Conservation (phyloP, 805 yeast species). For the Yamadazyma ubonensis region DNA sequence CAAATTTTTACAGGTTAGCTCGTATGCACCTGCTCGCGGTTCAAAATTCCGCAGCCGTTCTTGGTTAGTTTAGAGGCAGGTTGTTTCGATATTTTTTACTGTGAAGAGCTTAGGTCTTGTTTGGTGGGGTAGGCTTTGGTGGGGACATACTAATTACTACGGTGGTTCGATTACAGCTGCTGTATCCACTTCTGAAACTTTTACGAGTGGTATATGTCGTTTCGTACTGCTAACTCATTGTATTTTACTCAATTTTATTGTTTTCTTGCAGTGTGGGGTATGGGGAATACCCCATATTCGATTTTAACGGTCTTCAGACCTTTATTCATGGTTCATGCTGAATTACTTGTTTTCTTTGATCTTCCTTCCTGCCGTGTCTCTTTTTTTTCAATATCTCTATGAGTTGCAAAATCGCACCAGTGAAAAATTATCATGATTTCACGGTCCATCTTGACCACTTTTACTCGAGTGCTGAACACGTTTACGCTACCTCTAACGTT, state of each 20-base stretch:
- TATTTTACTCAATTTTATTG: background rate
- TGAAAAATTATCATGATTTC: slow-evolving; percentile 2
- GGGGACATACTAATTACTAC: too few species aligned
- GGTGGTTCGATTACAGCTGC: slow-evolving; percentile 1
- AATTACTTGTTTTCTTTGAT: too few species aligned
- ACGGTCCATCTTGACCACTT: too few species aligned
- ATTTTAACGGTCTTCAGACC: too few species aligned
- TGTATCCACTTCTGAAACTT: background rate
- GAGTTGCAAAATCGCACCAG: background rate
- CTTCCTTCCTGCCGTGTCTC: too few species aligned
- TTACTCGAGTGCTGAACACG: too few species aligned
- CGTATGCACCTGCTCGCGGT: slow-evolving; percentile 4
- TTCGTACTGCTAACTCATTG: background rate
- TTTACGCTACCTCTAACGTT: too few species aligned
- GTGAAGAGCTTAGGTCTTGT: too few species aligned
- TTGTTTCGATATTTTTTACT: background rate
- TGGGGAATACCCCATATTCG: too few species aligned
- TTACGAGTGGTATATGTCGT: background rate
- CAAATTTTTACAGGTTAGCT: slow-evolving; percentile 8
- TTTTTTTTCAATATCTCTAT: too few species aligned
- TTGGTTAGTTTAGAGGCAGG: background rate
- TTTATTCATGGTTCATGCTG: too few species aligned
- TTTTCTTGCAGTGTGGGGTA: background rate
- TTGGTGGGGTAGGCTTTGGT: too few species aligned
- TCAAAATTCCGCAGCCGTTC: slow-evolving; percentile 3